Evolutionary conservation across 495 filamentous ascomycete genomes (phyloP).

Genomic region (Penicillium malachiteum): DNA sequence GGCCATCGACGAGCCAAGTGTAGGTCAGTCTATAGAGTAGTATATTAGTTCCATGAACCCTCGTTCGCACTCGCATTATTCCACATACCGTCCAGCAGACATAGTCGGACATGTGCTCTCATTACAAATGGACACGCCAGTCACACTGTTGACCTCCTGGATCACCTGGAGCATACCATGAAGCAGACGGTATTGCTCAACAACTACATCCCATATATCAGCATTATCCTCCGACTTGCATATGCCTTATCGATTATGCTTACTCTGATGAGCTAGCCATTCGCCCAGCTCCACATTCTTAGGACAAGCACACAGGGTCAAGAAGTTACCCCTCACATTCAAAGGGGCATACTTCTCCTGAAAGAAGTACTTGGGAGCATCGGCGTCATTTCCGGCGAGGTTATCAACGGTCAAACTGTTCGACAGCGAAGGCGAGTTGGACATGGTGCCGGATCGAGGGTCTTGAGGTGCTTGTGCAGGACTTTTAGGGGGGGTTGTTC

Average conservation of each 20-base stretch:
- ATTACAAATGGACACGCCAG: slow-evolving; percentile 75
- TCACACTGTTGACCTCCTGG: slow-evolving; percentile 71
- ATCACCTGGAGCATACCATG: slow-evolving; percentile 81
- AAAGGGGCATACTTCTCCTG: slow-evolving; percentile 78
- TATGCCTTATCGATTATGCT: slow-evolving; percentile 15
- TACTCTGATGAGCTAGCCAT: slow-evolving; percentile 94
- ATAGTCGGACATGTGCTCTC: slow-evolving; percentile 79
- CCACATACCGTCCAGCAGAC: slow-evolving; percentile 82
- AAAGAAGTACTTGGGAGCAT: slow-evolving; percentile 67
- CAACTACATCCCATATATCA: slow-evolving; percentile 53
- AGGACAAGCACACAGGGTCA: slow-evolving; percentile 87
- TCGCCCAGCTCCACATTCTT: slow-evolving; percentile 87
- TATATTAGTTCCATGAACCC: slow-evolving; percentile 13
- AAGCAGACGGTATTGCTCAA: slow-evolving; percentile 85
- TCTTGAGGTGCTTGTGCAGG: slow-evolving; percentile 49
- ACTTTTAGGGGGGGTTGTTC: slow-evolving; percentile 49
- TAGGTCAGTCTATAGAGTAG: slow-evolving; percentile 69
- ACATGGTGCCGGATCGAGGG: slow-evolving; percentile 45
- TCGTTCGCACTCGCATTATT: slow-evolving; percentile 4
- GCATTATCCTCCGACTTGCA: slow-evolving; percentile 7
- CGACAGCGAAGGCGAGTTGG: slow-evolving; percentile 58
- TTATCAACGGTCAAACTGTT: slow-evolving; percentile 53
- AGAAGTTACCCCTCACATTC: slow-evolving; percentile 94
- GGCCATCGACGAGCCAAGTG: slow-evolving; percentile 69
- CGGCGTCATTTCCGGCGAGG: slow-evolving; percentile 49